Evolutionary conservation across 768 basidiomycete genomes (phyloP).

Genomic region (Naematelia aurantialba): DNA sequence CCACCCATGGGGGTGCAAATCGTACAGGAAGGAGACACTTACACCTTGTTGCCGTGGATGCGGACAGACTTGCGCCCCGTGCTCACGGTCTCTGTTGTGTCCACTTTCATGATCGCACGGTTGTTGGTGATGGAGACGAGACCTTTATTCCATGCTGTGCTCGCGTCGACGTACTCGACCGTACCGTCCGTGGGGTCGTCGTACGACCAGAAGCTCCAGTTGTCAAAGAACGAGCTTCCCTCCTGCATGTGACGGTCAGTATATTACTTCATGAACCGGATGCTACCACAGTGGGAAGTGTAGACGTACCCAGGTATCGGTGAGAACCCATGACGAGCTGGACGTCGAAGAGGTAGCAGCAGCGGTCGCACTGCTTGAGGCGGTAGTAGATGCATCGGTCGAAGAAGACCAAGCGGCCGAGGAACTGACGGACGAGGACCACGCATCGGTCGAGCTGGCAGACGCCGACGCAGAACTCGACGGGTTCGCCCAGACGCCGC

Average conservation of each 20-base stretch:
- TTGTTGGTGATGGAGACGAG: slow-evolving; percentile 63
- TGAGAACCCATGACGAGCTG: slow-evolving; percentile 28
- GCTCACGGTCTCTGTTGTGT: slow-evolving; percentile 72
- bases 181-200: slow-evolving; percentile 70
- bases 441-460: slow-evolving; percentile 31
- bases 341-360: slow-evolving; percentile 13
- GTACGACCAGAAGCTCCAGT: slow-evolving; percentile 64
- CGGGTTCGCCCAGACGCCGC: slow-evolving; percentile 16
- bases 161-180: slow-evolving; percentile 59
- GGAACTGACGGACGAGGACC: slow-evolving; percentile 15
- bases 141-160: slow-evolving; percentile 56
- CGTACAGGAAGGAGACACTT: slow-evolving; percentile 55
- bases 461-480: no score
- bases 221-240: slow-evolving; percentile 73
- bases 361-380: slow-evolving; percentile 12
- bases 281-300: slow-evolving; percentile 1
- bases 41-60: slow-evolving; percentile 56
- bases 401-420: slow-evolving; percentile 23
- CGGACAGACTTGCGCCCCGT: slow-evolving; percentile 71
- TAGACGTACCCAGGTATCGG: slow-evolving; percentile 16
- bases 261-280: neutral
- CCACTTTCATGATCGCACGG: slow-evolving; percentile 81
- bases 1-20: no score
- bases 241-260: slow-evolving; percentile 45
- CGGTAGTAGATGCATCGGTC: slow-evolving; percentile 17